Evolutionary conservation across 805 yeast species (phyloP).

Genomic region (Wickerhamiella hasegawae): DNA sequence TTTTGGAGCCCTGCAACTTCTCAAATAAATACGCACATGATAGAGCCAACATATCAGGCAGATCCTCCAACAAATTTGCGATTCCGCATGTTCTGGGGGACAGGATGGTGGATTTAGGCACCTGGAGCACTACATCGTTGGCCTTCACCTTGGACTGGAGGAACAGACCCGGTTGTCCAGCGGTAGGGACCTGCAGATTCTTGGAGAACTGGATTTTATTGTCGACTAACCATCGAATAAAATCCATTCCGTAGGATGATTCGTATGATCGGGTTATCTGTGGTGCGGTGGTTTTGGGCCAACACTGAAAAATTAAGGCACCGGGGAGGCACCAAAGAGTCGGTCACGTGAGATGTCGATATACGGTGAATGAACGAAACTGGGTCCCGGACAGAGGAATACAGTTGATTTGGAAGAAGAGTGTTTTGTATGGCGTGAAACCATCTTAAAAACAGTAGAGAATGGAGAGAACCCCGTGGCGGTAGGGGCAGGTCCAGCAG

Average conservation of each 20-base stretch:
- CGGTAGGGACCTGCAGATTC: slow-evolving; percentile 30
- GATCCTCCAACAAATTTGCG: slow-evolving; percentile 42
- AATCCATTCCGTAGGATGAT: slow-evolving; percentile 13
- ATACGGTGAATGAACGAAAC: too few species aligned
- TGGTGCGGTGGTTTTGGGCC: too few species aligned
- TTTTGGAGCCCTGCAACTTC: slow-evolving; percentile 32
- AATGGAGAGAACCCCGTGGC: background rate
- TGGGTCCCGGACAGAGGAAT: too few species aligned
- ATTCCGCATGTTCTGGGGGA: slow-evolving; percentile 29
- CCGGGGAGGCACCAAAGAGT: too few species aligned
- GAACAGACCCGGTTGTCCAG: slow-evolving; percentile 66
- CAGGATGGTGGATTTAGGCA: slow-evolving; percentile 22
- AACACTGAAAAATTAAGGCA: too few species aligned
- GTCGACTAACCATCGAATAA: slow-evolving; percentile 37
- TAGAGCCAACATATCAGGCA: slow-evolving; percentile 41
- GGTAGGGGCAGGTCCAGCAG: background rate
- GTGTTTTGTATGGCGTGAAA: too few species aligned
- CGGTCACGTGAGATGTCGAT: too few species aligned
- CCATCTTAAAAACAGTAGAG: too few species aligned
- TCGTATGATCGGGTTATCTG: too few species aligned
- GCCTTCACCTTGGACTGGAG: slow-evolving; percentile 28
- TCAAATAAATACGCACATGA: slow-evolving; percentile 64
- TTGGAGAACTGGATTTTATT: slow-evolving; percentile 41
- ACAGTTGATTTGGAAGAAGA: too few species aligned
- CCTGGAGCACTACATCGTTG: slow-evolving; percentile 20